Percentiles rank a stretch among this genome's conserved stretches.
Evolutionary conservation across 1,284 basidiomycete species (phyloP).

Genomic region (Blastosporella zonata): DNA sequence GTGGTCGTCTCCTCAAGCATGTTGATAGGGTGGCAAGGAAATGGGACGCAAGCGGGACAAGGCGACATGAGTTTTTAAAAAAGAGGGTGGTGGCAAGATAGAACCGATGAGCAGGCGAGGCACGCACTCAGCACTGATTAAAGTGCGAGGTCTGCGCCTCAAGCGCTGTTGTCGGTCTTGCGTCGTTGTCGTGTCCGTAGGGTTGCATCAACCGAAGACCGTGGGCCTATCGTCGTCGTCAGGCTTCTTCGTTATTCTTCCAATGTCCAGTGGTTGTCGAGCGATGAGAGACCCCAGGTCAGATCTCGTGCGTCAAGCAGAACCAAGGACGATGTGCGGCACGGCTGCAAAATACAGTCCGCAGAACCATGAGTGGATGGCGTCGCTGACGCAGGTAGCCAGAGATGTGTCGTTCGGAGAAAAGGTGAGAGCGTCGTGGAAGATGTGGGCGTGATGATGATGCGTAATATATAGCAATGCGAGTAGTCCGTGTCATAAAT

Average conservation of each 20-base stretch:
- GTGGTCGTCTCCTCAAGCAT: conserved; percentile 71
- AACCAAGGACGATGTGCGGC: conserved; percentile 39
- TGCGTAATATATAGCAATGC: conserved; percentile 50
- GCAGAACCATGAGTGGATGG: conserved; percentile 24
- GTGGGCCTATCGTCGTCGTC: conserved; percentile 43
- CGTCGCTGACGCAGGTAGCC: conserved; percentile 35
- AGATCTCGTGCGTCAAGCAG: conserved; percentile 25
- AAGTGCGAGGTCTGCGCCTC: conserved; percentile 44
- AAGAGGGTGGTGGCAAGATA: conserved; percentile 53
- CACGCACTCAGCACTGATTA: conserved; percentile 43
- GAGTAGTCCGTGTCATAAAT: conserved; percentile 45
- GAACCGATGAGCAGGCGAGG: conserved; percentile 49
- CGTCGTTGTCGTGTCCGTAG: conserved; percentile 55
- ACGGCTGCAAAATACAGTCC: conserved; percentile 43
- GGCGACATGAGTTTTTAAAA: conserved; percentile 31
- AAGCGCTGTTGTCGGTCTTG: conserved; percentile 61
- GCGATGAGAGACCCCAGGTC: conserved; percentile 33
- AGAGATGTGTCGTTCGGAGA: conserved; percentile 26
- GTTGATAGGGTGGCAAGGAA: conserved; percentile 51
- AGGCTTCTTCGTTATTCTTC: conserved; percentile 25
- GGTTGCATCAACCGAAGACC: conserved; percentile 42
- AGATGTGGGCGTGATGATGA: conserved; percentile 23
- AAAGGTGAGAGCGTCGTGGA: conserved; percentile 16
- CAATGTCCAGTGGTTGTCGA: conserved; percentile 19
- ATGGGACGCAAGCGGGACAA: conserved; percentile 43